Conservation (phyloP, 352 stramenopile species). For the Phytophthora aleatoria region DNA sequence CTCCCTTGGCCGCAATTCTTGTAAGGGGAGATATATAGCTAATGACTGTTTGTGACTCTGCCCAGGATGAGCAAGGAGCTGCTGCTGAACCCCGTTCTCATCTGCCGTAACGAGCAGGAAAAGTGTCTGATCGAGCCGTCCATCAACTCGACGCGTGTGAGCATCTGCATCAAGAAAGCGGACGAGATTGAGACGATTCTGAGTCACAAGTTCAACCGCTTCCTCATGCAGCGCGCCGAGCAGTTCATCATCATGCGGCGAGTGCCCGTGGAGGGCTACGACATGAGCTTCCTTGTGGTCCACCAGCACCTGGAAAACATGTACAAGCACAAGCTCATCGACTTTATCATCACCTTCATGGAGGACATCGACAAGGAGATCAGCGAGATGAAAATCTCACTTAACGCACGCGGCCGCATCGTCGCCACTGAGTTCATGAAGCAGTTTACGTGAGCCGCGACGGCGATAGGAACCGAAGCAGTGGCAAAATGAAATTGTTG, state of each 20-base stretch:
- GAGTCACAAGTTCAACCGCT: constrained; percentile 95
- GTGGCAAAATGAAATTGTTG: constrained; percentile 1
- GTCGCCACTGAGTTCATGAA: constrained; percentile 96
- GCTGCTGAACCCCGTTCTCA: constrained; percentile 94
- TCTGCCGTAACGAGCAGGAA: constrained; percentile 94
- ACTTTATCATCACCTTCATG: constrained; percentile 98
- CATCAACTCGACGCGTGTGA: constrained; percentile 96
- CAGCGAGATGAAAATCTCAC: constrained; percentile 96
- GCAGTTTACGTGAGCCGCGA: constrained; percentile 76
- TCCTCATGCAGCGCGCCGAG: constrained; percentile 96
- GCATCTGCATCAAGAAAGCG: constrained; percentile 96
- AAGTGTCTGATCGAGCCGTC: constrained; percentile 94
- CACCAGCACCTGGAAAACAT: constrained; percentile 94
- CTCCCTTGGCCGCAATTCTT: neutral
- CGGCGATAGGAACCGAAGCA: neutral
- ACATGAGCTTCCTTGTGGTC: constrained; percentile 96
- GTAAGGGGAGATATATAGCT: neutral
- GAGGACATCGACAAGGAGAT: constrained; percentile 98
- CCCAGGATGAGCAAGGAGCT: constrained; percentile 91
- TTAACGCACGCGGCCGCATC: constrained; percentile 93
- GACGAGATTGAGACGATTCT: constrained; percentile 95
- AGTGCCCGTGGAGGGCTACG: constrained; percentile 92
- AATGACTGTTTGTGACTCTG: constrained; percentile 4
- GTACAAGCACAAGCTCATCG: constrained; percentile 97
- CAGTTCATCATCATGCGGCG: constrained; percentile 96